Base-by-base conservation (phyloP, 192 early-diverging fungal genomes). In the Backusella circina region DNA sequence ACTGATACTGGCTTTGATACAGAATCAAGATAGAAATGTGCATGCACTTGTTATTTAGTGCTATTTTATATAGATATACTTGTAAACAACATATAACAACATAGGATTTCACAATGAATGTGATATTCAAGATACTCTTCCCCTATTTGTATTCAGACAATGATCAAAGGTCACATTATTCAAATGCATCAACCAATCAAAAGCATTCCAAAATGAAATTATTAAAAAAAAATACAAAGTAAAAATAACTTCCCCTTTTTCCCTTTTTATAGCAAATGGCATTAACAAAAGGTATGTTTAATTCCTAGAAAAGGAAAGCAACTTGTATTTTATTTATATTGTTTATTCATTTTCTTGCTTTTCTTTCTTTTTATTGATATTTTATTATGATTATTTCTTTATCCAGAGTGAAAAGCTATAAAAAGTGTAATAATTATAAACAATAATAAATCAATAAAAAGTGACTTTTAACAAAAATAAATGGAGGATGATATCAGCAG, bases 111-210 rank as follows among this genome's bases (percentile, higher is more conserved):
- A n/a, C n/a, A 44, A 44, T 44, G 9, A 44, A 44, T 44, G 41
- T 13, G 15, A 44, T 44, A 44, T 44, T 44, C 41, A 44, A 13
- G 41, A n/a, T n/a, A n/a, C n/a, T n/a, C n/a, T n/a, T n/a, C n/a
- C n/a, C n/a, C n/a, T n/a, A n/a, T n/a, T n/a, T n/a, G n/a, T n/a
- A n/a, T n/a, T n/a, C n/a, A 18, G 8, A 28, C 18, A 61, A 12
- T 61, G 54, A 61, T 61, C 54, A 61, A n/a, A 61, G 54, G 54
- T 61, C 54, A 61, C 54, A 61, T 61, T 61, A 61, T 61, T 61
- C 10, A 26, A 61, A 28, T 10, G 9, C 21, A 61, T 28, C 54
- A 61, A 61, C 54, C 54, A 61, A 61, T 61, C 23, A 61, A 13
- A 61, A 28, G 7, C 41, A 0, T 8, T 1, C 21, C 5, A 41